Percentiles rank a stretch among this genome's conserved stretches.
Conservation (phyloP, 495 filamentous ascomycete genomes). For the Annulohypoxylon moriforme region DNA sequence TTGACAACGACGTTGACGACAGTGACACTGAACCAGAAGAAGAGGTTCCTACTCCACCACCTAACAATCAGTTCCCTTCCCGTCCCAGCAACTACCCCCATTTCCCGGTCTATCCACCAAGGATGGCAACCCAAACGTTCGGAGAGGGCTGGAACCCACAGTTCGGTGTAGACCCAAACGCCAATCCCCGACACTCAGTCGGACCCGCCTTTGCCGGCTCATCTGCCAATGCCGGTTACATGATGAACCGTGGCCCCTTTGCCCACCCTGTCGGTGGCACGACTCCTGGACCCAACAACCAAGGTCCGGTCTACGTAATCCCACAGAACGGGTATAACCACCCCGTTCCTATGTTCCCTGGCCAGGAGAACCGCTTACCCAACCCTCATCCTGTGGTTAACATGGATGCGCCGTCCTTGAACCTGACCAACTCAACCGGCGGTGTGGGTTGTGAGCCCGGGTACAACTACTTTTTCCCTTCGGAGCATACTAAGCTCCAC, state of each 20-base stretch:
- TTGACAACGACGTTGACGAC: not conserved
- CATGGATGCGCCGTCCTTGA: constrained; percentile 63
- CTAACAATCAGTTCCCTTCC: not conserved
- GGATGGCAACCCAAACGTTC: constrained; percentile 26
- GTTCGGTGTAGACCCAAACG: constrained; percentile 23
- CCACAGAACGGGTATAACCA: constrained; percentile 32
- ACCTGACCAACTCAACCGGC: constrained; percentile 66
- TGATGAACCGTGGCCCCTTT: not conserved
- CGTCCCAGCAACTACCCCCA: not conserved
- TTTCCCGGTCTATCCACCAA: not conserved
- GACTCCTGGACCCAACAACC: constrained; percentile 26
- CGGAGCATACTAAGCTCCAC: constrained; percentile 61
- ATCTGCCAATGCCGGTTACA: not conserved
- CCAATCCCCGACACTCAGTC: not conserved
- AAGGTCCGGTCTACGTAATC: constrained; percentile 29
- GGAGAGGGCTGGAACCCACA: constrained; percentile 39
- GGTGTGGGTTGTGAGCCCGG: constrained; percentile 64
- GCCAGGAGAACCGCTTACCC: constrained; percentile 45
- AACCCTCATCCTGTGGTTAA: constrained; percentile 54
- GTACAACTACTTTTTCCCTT: constrained; percentile 64
- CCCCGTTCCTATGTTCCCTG: constrained; percentile 37
- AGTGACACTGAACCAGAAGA: not conserved
- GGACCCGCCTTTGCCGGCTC: constrained; percentile 5
- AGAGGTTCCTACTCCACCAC: not conserved
- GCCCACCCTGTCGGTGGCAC: constrained; percentile 1